Percentiles rank a stretch among this genome's conserved stretches.
These are phyloP conservation scores for Penicillium sp. DNA, from an alignment of 2,329 filamentous ascomycete species.

Conservation along the genomic window DNA sequence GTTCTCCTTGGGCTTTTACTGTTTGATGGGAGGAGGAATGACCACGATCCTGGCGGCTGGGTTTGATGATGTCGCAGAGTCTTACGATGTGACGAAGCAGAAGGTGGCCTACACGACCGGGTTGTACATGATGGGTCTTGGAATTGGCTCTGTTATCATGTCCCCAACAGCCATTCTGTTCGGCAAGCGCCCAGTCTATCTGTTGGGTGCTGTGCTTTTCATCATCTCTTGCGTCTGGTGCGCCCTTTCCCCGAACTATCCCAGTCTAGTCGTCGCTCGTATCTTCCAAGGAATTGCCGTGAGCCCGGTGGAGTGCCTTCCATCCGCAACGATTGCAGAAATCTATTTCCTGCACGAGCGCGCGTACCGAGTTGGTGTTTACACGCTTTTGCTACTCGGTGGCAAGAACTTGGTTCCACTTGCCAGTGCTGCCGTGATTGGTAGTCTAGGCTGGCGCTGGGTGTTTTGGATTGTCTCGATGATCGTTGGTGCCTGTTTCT, in stretches of 20 bases:
- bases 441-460: slow-evolving; percentile 82
- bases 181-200: slow-evolving; percentile 89
- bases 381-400: slow-evolving; percentile 83
- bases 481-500: slow-evolving; percentile 70
- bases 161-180: slow-evolving; percentile 89
- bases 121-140: slow-evolving; percentile 91
- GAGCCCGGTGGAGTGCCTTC: slow-evolving; percentile 87
- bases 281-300: slow-evolving; percentile 88
- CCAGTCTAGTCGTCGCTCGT: slow-evolving; percentile 76
- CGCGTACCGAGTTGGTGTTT: slow-evolving; percentile 90
- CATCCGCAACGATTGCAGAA: slow-evolving; percentile 91
- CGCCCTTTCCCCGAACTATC: slow-evolving; percentile 77
- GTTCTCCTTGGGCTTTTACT: slow-evolving; percentile 84
- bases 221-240: slow-evolving; percentile 80
- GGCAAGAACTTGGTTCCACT: slow-evolving; percentile 90
- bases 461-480: slow-evolving; percentile 89
- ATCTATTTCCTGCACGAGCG: slow-evolving; percentile 96
- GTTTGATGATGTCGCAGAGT: slow-evolving; percentile 76
- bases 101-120: slow-evolving; percentile 85
- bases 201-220: slow-evolving; percentile 76
- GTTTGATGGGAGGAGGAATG: slow-evolving; percentile 90
- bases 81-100: slow-evolving; percentile 68
- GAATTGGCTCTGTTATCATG: slow-evolving; percentile 78
- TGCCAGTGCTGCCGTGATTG: slow-evolving; percentile 82
- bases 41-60: slow-evolving; percentile 88